Conservation (phyloP, 306 rosid species). For the Benincasa hispida region DNA sequence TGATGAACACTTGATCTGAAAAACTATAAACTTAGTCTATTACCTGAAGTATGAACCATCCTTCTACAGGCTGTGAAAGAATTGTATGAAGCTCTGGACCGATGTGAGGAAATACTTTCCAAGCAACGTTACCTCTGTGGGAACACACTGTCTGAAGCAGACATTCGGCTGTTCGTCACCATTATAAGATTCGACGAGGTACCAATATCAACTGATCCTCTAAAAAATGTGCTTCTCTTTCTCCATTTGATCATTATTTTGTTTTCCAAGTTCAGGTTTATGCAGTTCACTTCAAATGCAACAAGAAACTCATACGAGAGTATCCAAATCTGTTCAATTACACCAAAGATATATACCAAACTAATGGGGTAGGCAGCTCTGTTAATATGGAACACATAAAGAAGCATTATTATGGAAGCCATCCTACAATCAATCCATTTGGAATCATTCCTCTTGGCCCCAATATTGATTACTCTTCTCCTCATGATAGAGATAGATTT, state of each 20-base stretch:
- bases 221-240: not conserved
- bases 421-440: slow-evolving; percentile 70
- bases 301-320: slow-evolving; percentile 70
- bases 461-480: slow-evolving; percentile 46
- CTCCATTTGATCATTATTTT: not conserved
- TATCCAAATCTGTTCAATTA: slow-evolving; percentile 71
- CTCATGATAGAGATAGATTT: slow-evolving; percentile 65
- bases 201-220: not conserved
- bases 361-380: slow-evolving; percentile 56
- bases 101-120: slow-evolving; percentile 63
- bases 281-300: slow-evolving; percentile 93
- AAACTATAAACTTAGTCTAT: not conserved
- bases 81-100: slow-evolving; percentile 69
- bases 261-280: slow-evolving; percentile 43
- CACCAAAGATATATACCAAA: slow-evolving; percentile 75
- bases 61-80: slow-evolving; percentile 53
- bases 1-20: not conserved
- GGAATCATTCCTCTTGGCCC: slow-evolving; percentile 73
- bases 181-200: slow-evolving; percentile 97
- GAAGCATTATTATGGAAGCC: slow-evolving; percentile 77
- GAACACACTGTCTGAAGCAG: slow-evolving; percentile 67
- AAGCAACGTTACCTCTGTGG: slow-evolving; percentile 84
- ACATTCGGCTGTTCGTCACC: slow-evolving; percentile 83
- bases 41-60: not conserved
- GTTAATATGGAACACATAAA: slow-evolving; percentile 79